Evolutionary conservation across 169 alveolate genomes (phyloP), one percentile per base, ranked within the genome.

Genomic region (Theileria luwenshuni): DNA sequence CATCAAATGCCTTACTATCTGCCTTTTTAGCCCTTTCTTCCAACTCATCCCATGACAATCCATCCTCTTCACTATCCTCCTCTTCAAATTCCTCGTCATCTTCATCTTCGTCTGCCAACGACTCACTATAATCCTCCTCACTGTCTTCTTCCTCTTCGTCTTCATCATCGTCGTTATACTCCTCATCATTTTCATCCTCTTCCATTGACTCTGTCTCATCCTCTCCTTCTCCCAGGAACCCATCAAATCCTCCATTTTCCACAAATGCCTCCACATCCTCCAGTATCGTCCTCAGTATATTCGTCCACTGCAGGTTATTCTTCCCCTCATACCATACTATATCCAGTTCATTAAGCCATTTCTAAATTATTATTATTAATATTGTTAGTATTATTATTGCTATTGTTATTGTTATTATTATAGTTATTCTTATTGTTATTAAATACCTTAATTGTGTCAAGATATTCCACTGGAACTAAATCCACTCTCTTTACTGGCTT

Each of bases 291-390:
- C 91, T 92, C 54, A 93, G 69, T 21, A 94, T 92, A 73, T 92
- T 93, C 27, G 91, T 84, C 97, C 97, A 94, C 77, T 93, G 94
- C 64, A 94, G 83, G 76, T 93, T 94, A 84, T 91, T 91, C 75
- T 93, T 92, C 38, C 97, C 97, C 61, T 94, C 97, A 69, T 94
- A 94, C 93, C 95, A 94, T 15, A 94, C 97, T 28, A 94, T 93
- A 35, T 85, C 94, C 38, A 90, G 61, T 62, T 92, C 96, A 61
- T 93, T 93, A 64, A 94, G 84, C 97, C 97, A 94, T 43, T 91
- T 84, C 76, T 68, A 68, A 1, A 68, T 8, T n/a, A 7, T 38
- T 19, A 27, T 3, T 35, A 38, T 62, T 30, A 30, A 62, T n/a
- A n/a, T n/a, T n/a, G n/a, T n/a, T n/a, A n/a, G n/a, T n/a, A n/a